Conservation (phyloP, 2,329 filamentous ascomycete species). For the Hymenoscyphus infarciens region DNA sequence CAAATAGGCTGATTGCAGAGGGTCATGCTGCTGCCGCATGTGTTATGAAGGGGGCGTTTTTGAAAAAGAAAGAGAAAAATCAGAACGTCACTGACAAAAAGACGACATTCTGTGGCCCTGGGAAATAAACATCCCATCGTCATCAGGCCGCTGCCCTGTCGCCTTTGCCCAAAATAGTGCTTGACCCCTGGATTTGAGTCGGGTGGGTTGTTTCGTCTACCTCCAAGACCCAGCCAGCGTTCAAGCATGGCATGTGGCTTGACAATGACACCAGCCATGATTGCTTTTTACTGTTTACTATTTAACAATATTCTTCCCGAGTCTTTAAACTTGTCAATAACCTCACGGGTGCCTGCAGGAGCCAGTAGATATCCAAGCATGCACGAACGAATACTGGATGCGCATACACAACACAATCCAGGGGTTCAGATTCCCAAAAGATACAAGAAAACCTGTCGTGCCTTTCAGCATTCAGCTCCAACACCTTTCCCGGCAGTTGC, state of each 20-base stretch:
- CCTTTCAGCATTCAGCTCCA: neutral
- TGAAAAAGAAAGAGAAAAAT: neutral
- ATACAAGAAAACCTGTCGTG: neutral
- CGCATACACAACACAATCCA: neutral
- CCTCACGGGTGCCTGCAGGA: conserved; percentile 1
- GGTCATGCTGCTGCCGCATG: neutral
- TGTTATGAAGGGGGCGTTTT: neutral
- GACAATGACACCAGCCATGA: neutral
- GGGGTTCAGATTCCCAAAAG: neutral
- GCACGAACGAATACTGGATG: neutral
- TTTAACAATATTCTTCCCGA: neutral
- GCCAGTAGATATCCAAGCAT: neutral
- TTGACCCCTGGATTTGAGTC: neutral
- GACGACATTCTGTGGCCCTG: neutral
- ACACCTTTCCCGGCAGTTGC: neutral
- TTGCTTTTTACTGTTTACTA: neutral
- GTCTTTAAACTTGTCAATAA: neutral
- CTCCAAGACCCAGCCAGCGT: neutral
- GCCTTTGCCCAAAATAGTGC: neutral
- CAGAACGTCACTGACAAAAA: neutral
- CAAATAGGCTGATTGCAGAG: neutral
- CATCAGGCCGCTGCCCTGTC: neutral
- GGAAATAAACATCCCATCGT: neutral
- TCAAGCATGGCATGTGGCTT: neutral
- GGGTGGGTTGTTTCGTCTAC: neutral